These are phyloP conservation scores for Aspergillus sclerotioniger DNA, from an alignment of 495 filamentous ascomycete genomes.

Conservation along the genomic window DNA sequence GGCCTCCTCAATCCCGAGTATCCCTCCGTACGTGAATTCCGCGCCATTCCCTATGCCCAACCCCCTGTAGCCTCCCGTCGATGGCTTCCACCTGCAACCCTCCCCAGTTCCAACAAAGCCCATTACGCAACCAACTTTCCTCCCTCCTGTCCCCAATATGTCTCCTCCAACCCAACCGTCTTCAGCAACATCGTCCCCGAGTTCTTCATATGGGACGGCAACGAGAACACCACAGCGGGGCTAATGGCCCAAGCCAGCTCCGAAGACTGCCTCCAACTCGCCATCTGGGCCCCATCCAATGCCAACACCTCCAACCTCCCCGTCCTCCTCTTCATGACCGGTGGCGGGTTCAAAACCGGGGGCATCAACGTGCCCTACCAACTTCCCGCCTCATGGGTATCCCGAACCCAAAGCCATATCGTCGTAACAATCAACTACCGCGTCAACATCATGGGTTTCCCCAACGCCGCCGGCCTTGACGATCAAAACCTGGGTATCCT, in stretches of 20 bases:
- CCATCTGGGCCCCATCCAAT: constrained; percentile 50
- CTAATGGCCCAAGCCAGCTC: background rate
- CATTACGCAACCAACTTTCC: background rate
- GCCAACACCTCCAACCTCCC: constrained; percentile 34
- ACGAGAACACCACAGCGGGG: background rate
- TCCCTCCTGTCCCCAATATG: constrained; percentile 1
- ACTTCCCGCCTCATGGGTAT: constrained; percentile 36
- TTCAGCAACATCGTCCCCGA: background rate
- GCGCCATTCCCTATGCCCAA: constrained; percentile 55
- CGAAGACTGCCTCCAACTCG: constrained; percentile 53
- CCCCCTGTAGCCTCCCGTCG: constrained; percentile 49
- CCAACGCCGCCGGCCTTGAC: constrained; percentile 30
- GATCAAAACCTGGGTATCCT: constrained; percentile 50
- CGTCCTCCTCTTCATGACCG: constrained; percentile 48
- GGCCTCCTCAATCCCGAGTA: constrained; percentile 11
- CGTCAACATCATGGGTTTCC: constrained; percentile 56
- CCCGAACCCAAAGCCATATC: constrained; percentile 40
- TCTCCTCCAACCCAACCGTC: background rate
- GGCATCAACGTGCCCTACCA: constrained; percentile 28
- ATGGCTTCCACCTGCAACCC: constrained; percentile 41
- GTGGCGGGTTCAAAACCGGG: constrained; percentile 43
- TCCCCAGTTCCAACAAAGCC: background rate
- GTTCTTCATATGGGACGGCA: background rate
- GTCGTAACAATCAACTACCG: constrained; percentile 58
- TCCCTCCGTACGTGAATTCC: constrained; percentile 10